Percentiles rank a stretch among this genome's conserved stretches.
phyloP scores from a whole-genome alignment of 805 yeast species.

The Lachancea meyersii region DNA sequence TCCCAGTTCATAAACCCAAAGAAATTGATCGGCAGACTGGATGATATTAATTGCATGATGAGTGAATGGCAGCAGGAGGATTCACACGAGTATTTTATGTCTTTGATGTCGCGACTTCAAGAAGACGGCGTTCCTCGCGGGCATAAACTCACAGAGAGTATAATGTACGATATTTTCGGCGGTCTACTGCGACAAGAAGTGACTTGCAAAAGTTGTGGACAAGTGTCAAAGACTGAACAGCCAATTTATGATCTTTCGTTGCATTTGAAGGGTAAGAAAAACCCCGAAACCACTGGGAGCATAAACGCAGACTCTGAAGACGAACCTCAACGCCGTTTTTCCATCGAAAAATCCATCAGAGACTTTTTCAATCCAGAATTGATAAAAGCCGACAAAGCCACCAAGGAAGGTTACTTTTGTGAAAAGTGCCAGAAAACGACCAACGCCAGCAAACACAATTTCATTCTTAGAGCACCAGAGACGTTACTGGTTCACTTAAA shows the following conservation, averaged over 20 bases:
- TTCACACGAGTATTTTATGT: conserved; percentile 95
- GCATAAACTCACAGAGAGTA: conserved; percentile 69
- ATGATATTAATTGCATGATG: conserved; percentile 92
- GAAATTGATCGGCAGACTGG: conserved; percentile 60
- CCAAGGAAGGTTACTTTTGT: conserved; percentile 77
- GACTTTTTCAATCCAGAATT: conserved; percentile 82
- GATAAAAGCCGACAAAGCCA: conserved; percentile 57
- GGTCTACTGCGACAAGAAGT: conserved; percentile 82
- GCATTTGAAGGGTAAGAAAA: conserved; percentile 55
- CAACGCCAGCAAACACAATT: conserved; percentile 67
- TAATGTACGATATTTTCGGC: conserved; percentile 89
- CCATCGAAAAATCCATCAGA: conserved; percentile 66
- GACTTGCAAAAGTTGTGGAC: conserved; percentile 75
- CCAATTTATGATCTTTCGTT: conserved; percentile 90
- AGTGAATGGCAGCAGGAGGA: conserved; percentile 97
- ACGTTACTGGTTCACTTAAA: conserved; percentile 81
- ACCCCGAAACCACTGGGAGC: conserved; percentile 11
- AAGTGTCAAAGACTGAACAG: conserved; percentile 80
- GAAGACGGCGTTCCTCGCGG: conserved; percentile 92
- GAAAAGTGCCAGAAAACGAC: conserved; percentile 77
- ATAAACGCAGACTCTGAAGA: conserved; percentile 10
- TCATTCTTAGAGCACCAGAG: conserved; percentile 81
- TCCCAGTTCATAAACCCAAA: conserved; percentile 64
- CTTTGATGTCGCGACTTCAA: conserved; percentile 77
- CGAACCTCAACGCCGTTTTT: conserved; percentile 38